Base-by-base conservation (phyloP, 148 eudicot genomes). In the Vaccinium corymbosum region DNA sequence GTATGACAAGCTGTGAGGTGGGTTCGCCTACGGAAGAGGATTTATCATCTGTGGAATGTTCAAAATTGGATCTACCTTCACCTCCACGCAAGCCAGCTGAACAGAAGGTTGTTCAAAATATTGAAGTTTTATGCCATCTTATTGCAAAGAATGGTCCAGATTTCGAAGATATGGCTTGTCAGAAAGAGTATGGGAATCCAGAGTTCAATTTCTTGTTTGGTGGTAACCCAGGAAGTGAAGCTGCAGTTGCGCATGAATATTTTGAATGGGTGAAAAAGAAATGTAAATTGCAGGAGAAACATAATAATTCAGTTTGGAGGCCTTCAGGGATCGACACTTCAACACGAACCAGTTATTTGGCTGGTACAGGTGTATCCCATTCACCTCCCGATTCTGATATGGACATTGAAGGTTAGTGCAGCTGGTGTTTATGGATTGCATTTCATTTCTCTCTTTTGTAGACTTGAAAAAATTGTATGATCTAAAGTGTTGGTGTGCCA, bases 321-420 rank as follows among this genome's bases (percentile, higher is more conserved):
- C 86, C 78, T 52, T 81, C 77, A 80, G 89, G 81, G 80, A 83
- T 15, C 29, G 81, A 75, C 78, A 70, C 80, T 81, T 84, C 85
- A 62, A 59, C 48, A 15, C 86, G 70, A 78, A 88, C 76, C 50
- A 82, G 80, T 75, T 82, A 77, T 62, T 46, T 81, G 42, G 56
- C 55, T 79, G 88, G 84, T 78, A 86, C 76, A 70, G 84, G 70
- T 80, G 82, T 68, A 76, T 50, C 89, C 61, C 83, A 87, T 87
- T 93, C 97, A 70, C 93, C 90, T 76, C 83, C 90, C 80, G 93
- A 91, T 89, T 96, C 98, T 74, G 98, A 96, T 87, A 95, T 96
- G 87, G 98, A 96, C 80, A 93, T 96, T 92, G 98, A 96, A 91
- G 98, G 98, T 96, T 82, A 90, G 91, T 84, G 61, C 75, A 82